Percentiles rank a stretch among this genome's conserved stretches.
phyloP scores from a whole-genome alignment of 805 yeast genomes.

The Candida endomychidarum region DNA sequence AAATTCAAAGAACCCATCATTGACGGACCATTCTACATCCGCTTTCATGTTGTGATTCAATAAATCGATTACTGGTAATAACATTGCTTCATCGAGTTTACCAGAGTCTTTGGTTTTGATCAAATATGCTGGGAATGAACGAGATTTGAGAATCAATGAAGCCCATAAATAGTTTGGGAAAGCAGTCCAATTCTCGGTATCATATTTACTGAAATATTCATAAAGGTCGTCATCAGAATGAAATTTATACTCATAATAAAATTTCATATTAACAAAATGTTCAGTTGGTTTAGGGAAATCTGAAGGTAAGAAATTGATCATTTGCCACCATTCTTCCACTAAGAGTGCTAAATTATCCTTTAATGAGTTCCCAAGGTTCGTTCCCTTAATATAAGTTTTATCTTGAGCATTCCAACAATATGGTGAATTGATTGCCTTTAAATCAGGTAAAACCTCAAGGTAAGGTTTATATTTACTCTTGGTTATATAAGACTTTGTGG shows the following conservation, averaged over 20 bases:
- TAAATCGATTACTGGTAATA: slow-evolving; percentile 76
- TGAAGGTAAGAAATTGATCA: slow-evolving; percentile 32
- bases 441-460: slow-evolving; percentile 33
- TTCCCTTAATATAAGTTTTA: slow-evolving; percentile 54
- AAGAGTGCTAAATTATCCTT: slow-evolving; percentile 44
- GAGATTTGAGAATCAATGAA: slow-evolving; percentile 61
- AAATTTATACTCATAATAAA: slow-evolving; percentile 43
- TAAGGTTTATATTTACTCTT: slow-evolving; percentile 30
- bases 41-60: slow-evolving; percentile 68
- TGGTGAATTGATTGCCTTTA: slow-evolving; percentile 55
- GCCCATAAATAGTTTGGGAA: slow-evolving; percentile 79
- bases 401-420: slow-evolving; percentile 62
- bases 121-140: slow-evolving; percentile 80
- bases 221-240: slow-evolving; percentile 36
- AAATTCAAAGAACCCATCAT: slow-evolving; percentile 38
- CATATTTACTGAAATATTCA: slow-evolving; percentile 24
- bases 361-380: slow-evolving; percentile 64
- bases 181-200: slow-evolving; percentile 53
- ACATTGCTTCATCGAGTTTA: slow-evolving; percentile 54
- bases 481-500: slow-evolving; percentile 14
- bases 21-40: slow-evolving; percentile 61
- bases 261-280: slow-evolving; percentile 42
- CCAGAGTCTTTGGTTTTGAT: slow-evolving; percentile 35
- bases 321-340: slow-evolving; percentile 62
- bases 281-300: slow-evolving; percentile 27